Evolutionary conservation across 129 eudicot genomes (phyloP).

Genomic region (Flaveria ramosissima): DNA sequence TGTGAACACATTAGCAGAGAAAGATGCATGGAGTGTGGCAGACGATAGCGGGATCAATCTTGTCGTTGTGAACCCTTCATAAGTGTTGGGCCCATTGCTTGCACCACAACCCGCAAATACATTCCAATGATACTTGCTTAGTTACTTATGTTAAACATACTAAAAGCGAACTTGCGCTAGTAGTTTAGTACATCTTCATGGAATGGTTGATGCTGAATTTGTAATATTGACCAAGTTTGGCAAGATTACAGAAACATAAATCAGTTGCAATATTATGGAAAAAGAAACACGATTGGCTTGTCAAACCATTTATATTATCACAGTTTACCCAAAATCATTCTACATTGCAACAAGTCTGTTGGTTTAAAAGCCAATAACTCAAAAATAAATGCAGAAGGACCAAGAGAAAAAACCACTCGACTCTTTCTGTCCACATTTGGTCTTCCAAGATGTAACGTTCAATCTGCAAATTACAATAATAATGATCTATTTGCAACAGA

Average conservation of each 20-base stretch:
- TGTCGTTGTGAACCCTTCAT: constrained; percentile 81
- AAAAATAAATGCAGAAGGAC: background rate
- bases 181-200: background rate
- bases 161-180: background rate
- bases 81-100: constrained; percentile 79
- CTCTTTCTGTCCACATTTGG: background rate
- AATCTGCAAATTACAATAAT: background rate
- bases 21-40: constrained; percentile 76
- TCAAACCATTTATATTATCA: background rate
- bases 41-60: constrained; percentile 65
- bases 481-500: background rate
- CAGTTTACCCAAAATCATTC: background rate
- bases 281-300: background rate
- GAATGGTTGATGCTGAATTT: background rate
- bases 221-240: background rate
- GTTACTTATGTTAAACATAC: constrained; percentile 44
- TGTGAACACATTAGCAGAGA: constrained; percentile 70
- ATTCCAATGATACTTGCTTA: constrained; percentile 49
- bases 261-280: background rate
- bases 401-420: background rate
- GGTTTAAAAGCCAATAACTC: background rate
- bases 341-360: background rate
- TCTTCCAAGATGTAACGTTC: background rate
- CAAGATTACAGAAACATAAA: background rate
- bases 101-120: constrained; percentile 86